A percentile compares a stretch with the other conserved stretches of the same genome.
phyloP scores from a whole-genome alignment of 2,329 filamentous ascomycete species.

The Fusarium nodosum region DNA sequence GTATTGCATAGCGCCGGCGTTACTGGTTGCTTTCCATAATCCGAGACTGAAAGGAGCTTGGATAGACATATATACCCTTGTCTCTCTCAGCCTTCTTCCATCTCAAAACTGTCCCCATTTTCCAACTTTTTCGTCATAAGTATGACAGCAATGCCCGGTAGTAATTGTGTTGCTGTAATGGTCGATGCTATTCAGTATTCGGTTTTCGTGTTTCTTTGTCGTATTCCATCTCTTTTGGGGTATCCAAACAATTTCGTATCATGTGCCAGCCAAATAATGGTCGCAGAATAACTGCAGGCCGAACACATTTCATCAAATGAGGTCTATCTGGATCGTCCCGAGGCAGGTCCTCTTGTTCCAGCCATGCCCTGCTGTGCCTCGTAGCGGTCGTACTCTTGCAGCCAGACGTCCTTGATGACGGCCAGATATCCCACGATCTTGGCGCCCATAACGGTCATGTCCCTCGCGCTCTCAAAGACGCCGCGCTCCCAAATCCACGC shows the following conservation, averaged over 20 bases:
- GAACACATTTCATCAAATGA: slow-evolving; percentile 1
- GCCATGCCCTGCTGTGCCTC: slow-evolving; percentile 61
- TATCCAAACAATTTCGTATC: slow-evolving; percentile 35
- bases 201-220: slow-evolving; percentile 14
- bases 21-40: slow-evolving; percentile 43
- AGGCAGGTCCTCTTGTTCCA: slow-evolving; percentile 34
- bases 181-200: slow-evolving; percentile 9
- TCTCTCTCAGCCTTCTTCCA: slow-evolving; percentile 20
- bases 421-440: slow-evolving; percentile 62
- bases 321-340: slow-evolving; percentile 37
- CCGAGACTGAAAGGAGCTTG: slow-evolving; percentile 36
- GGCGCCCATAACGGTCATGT: slow-evolving; percentile 62
- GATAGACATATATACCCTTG: slow-evolving; percentile 28
- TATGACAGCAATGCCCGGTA: slow-evolving; percentile 6
- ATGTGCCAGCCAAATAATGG: background rate
- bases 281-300: slow-evolving; percentile 3
- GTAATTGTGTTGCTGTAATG: slow-evolving; percentile 8
- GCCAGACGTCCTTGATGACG: slow-evolving; percentile 67
- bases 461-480: slow-evolving; percentile 72
- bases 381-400: slow-evolving; percentile 69
- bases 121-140: slow-evolving; percentile 39
- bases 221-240: slow-evolving; percentile 20
- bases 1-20: slow-evolving; percentile 53
- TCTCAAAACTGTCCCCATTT: slow-evolving; percentile 7
- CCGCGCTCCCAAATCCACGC: slow-evolving; percentile 75